phyloP scores from a whole-genome alignment of 2,329 filamentous ascomycete genomes.

The Fusarium nurragi region DNA sequence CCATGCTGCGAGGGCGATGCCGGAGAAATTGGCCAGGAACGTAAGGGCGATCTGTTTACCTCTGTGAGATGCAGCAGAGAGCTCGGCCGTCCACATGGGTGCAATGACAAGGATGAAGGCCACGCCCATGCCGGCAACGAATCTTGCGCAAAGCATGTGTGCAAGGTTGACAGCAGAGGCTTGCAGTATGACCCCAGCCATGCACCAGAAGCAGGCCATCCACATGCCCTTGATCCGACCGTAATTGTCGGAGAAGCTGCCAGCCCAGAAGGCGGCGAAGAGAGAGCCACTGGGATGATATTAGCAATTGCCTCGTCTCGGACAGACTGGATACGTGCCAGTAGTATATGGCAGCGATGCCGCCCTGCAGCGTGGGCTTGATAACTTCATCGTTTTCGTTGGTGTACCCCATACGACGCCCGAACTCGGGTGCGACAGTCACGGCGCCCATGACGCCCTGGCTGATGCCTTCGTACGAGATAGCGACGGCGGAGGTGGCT shows the following conservation, averaged over 20 bases:
- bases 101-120: constrained; percentile 60
- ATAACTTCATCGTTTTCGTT: neutral
- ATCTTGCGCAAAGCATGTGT: constrained; percentile 59
- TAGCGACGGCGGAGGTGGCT: constrained; percentile 20
- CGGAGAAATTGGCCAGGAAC: constrained; percentile 62
- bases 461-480: constrained; percentile 49
- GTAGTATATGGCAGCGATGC: constrained; percentile 10
- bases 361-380: constrained; percentile 6
- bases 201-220: constrained; percentile 50
- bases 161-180: constrained; percentile 54
- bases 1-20: constrained; percentile 55
- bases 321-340: neutral
- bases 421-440: constrained; percentile 52
- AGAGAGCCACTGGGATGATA: constrained; percentile 44
- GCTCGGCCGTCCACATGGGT: constrained; percentile 59
- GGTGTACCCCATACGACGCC: constrained; percentile 11
- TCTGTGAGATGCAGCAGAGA: constrained; percentile 55
- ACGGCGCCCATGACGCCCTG: constrained; percentile 63
- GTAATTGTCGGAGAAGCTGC: constrained; percentile 47
- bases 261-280: constrained; percentile 29
- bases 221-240: constrained; percentile 57
- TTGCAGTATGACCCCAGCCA: constrained; percentile 60
- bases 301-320: neutral
- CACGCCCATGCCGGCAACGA: constrained; percentile 62
- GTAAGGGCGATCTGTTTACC: constrained; percentile 58